Evolutionary conservation across 2,329 filamentous ascomycete genomes (phyloP), one percentile per base, ranked within the genome.

Genomic region (Lasiodiplodia gonubiensis): DNA sequence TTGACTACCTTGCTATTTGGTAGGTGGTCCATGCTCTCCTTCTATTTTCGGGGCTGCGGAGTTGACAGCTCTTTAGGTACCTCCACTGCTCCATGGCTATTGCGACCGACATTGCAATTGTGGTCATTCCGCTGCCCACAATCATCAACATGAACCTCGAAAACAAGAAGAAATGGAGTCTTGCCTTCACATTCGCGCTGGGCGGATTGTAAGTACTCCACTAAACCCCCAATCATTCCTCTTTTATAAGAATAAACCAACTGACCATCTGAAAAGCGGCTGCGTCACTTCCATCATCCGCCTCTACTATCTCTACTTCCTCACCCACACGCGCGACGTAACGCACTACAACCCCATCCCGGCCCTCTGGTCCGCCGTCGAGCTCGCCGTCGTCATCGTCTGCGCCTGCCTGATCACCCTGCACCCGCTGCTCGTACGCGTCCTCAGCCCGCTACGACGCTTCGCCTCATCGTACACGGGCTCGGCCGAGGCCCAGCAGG

Each of bases 381-480:
- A 76, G 57, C 72, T 76, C 70, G 70, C 76, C 68, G 69, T 76
- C 11, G 74, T 74, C n/a, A 75, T 76, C 60, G 72, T 73, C 39
- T 74, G 74, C 12, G 73, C 74, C 37, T 74, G 72, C 46, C 71
- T 76, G 1, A 74, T 74, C 11, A 74, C 74, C 2, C 70, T 75
- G 33, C 75, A 74, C 63, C 71, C 74, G 10, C 69, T 76, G 48
- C 70, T 76, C 49, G 70, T 73, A 4, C 23, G 25, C 42, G 14
- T 35, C 12, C 54, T 67, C 11, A 14, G 39, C 4, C 42, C 53
- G 0, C n/a, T 67, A 3, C 35, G 46, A 11, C 27, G 39, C 5
- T 57, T 48, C 51, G 52, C 52, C 2, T 52, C 30, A 2, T 30
- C 37, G 18, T 64, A 46, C 48, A 18, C 21, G 30, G 37, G 54